Evolutionary conservation across 1,284 basidiomycete genomes (phyloP).

Genomic region (Heterobasidion occidentale): DNA sequence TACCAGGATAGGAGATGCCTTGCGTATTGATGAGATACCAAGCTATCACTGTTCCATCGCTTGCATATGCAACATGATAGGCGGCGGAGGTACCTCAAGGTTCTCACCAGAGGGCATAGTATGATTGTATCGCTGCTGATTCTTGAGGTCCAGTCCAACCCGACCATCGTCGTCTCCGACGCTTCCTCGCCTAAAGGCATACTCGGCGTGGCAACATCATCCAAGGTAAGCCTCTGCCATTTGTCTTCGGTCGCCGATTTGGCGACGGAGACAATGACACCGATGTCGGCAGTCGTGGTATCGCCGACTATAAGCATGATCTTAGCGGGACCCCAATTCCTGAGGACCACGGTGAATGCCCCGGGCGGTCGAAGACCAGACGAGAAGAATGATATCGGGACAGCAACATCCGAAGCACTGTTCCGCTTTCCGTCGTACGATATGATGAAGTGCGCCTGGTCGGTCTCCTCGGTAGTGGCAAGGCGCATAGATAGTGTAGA

Average conservation of each 20-base stretch:
- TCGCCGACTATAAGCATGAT: conserved; percentile 66
- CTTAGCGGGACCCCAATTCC: conserved; percentile 59
- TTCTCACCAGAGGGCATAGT: conserved; percentile 38
- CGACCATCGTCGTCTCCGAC: conserved; percentile 68
- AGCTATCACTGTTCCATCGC: conserved; percentile 71
- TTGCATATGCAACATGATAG: conserved; percentile 72
- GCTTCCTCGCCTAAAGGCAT: conserved; percentile 66
- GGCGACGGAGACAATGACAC: conserved; percentile 49
- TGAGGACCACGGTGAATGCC: conserved; percentile 46
- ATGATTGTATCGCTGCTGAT: conserved; percentile 27
- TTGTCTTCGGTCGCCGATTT: conserved; percentile 19
- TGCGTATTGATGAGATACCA: conserved; percentile 66
- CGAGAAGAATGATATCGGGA: conserved; percentile 49
- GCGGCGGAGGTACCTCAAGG: conserved; percentile 44
- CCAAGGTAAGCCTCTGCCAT: conserved; percentile 70
- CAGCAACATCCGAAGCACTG: conserved; percentile 34
- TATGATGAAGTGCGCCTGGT: conserved; percentile 55
- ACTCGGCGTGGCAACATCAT: conserved; percentile 62
- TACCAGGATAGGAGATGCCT: conserved; percentile 44
- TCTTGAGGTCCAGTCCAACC: conserved; percentile 65
- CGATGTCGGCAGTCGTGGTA: conserved; percentile 69
- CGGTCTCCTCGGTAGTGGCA: conserved; percentile 32
- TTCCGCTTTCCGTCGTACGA: conserved; percentile 51
- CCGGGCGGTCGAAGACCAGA: conserved; percentile 41
- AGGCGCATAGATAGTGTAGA: conserved; percentile 60